Base-by-base conservation (phyloP, 768 basidiomycete genomes). In the Coprinopsis sp. region DNA sequence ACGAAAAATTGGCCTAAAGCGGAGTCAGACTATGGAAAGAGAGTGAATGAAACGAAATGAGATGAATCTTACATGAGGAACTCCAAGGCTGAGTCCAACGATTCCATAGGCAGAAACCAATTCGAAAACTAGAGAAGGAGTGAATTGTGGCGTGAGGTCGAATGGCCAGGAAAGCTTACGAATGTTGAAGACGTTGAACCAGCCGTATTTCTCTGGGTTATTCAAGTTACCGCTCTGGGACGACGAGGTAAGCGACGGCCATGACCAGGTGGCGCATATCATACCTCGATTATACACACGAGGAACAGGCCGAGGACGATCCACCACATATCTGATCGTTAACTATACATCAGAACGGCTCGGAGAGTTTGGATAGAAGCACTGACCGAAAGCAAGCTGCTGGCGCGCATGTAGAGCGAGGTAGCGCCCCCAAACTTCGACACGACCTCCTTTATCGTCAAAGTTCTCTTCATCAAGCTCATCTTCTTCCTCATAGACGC, bases 311-410 rank as follows among this genome's bases (percentile, higher is more conserved):
- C 91, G 11, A 91, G 63, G 0, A 72, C 87, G 18, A 98, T 64
- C 92, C 92, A 96, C 95, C 94, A 96, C 79, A 97, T 91, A 64
- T 96, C 94, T 92, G 52, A 6, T 47, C n/a, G 13, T 38, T 33
- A 49, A 48, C 7, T 13, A 38, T 42, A 12, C 27, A 6, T 25
- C 25, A 27, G n/a, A 43, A 14, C 2, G 16, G 28, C n/a, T 25
- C 13, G 6, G 6, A 25, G 4, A n/a, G 11, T 18, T 6, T n/a
- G 43, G 42, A 42, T 25, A 41, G 22, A 37, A 21, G 11, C 22
- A 58, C 76, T 46, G 53, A 88, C 90, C 91, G 52, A 96, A 97
- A 2, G 94, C 88, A 47, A 99, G 79, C 60, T 99, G 95, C 54
- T 75, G 78, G 37, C 89, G 78, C 10, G 85, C 85, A 60, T 95